Conservation (phyloP, 192 early-diverging fungal species). For the Coemansia sp. region DNA sequence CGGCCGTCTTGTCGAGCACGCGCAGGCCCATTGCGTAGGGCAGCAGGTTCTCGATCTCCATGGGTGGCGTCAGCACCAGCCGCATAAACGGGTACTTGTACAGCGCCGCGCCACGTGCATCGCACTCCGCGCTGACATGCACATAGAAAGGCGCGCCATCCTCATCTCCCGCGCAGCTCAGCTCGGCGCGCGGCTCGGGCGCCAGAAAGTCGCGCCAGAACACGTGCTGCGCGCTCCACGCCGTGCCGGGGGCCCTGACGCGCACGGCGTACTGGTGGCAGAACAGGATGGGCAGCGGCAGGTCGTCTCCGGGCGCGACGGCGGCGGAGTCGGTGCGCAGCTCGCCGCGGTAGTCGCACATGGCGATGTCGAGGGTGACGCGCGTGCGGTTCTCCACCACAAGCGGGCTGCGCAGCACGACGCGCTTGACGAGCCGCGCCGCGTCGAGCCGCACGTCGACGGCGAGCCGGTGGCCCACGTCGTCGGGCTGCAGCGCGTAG, state of each 20-base stretch:
- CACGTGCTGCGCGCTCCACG: constrained; percentile 77
- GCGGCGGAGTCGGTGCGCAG: constrained; percentile 31
- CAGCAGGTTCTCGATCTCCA: constrained; percentile 93
- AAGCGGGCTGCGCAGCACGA: constrained; percentile 84
- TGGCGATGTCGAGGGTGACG: constrained; percentile 75
- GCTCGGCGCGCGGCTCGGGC: constrained; percentile 45
- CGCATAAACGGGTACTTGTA: constrained; percentile 78
- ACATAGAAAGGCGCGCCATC: constrained; percentile 43
- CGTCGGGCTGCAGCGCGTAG: constrained; percentile 81
- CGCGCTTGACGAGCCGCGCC: constrained; percentile 83
- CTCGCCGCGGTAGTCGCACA: constrained; percentile 70
- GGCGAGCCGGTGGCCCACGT: constrained; percentile 78
- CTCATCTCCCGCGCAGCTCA: constrained; percentile 54
- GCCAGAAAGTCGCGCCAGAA: constrained; percentile 79
- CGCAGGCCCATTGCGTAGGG: constrained; percentile 83
- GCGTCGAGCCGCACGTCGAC: constrained; percentile 81
- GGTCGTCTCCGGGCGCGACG: constrained; percentile 77
- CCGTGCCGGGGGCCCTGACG: constrained; percentile 78
- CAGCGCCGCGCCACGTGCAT: constrained; percentile 27
- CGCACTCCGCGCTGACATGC: constrained; percentile 44
- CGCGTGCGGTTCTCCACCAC: constrained; percentile 82
- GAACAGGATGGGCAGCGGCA: constrained; percentile 81
- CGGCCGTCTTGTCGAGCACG: constrained; percentile 73
- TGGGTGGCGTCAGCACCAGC: constrained; percentile 71
- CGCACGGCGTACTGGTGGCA: constrained; percentile 78